Percentiles rank a stretch among this genome's conserved stretches.
Conservation (phyloP, 345 rosid genomes). For the thale cress (Arabidopsis thaliana) region DNA sequence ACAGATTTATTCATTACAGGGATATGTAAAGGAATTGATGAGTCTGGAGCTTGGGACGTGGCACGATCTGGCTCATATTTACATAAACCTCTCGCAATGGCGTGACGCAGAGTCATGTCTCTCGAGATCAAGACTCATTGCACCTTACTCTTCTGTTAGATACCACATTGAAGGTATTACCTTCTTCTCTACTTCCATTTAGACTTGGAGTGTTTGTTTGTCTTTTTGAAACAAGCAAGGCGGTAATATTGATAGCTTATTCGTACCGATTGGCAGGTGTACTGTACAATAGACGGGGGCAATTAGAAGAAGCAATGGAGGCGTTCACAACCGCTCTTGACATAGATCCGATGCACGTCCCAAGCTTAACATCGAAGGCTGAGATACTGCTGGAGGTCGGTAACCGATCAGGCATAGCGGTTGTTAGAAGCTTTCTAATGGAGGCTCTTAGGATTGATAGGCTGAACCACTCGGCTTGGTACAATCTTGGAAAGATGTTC, state of each 20-base stretch:
- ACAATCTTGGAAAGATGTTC: slow-evolving; percentile 67
- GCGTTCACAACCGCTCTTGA: slow-evolving; percentile 60
- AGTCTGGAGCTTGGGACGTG: slow-evolving; percentile 71
- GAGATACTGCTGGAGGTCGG: slow-evolving; percentile 55
- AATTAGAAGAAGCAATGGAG: slow-evolving; percentile 60
- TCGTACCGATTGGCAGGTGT: slow-evolving; percentile 49
- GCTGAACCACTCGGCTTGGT: slow-evolving; percentile 74
- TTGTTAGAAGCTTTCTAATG: slow-evolving; percentile 65
- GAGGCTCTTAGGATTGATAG: slow-evolving; percentile 69
- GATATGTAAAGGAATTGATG: slow-evolving; percentile 44
- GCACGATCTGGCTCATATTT: slow-evolving; percentile 78
- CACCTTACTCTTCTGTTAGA: slow-evolving; percentile 58
- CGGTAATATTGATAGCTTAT: slow-evolving; percentile 11
- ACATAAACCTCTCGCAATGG: slow-evolving; percentile 68
- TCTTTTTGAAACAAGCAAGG: neutral
- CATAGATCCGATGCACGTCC: slow-evolving; percentile 66
- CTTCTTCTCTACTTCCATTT: neutral
- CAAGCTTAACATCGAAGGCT: slow-evolving; percentile 71
- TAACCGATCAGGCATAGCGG: slow-evolving; percentile 44
- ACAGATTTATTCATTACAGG: slow-evolving; percentile 45
- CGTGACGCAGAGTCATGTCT: slow-evolving; percentile 81
- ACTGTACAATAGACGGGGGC: slow-evolving; percentile 58
- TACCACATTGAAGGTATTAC: slow-evolving; percentile 58
- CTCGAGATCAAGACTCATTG: slow-evolving; percentile 68
- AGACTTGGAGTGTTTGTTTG: neutral